These are phyloP conservation scores for Alternaria longipes DNA, from an alignment of 2,329 filamentous ascomycete species.

Conservation along the genomic window DNA sequence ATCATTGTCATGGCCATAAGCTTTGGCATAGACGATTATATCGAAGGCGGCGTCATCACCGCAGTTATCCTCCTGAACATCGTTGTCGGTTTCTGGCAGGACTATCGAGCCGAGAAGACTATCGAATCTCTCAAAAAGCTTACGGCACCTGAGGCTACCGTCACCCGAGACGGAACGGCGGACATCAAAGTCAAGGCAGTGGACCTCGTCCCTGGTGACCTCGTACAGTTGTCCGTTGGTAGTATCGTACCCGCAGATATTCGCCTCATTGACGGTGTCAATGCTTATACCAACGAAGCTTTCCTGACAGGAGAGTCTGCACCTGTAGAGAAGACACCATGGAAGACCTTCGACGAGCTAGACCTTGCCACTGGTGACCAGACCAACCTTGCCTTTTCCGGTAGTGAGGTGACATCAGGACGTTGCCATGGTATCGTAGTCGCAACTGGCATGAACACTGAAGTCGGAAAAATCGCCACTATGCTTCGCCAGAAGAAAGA, in stretches of 20 bases:
- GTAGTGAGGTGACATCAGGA: slow-evolving; percentile 75
- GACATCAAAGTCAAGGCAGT: slow-evolving; percentile 49
- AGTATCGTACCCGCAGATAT: slow-evolving; percentile 74
- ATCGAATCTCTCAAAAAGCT: slow-evolving; percentile 54
- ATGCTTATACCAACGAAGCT: slow-evolving; percentile 79
- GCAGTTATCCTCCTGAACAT: slow-evolving; percentile 74
- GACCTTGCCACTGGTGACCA: slow-evolving; percentile 70
- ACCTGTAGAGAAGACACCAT: slow-evolving; percentile 71
- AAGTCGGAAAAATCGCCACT: slow-evolving; percentile 78
- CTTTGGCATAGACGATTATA: slow-evolving; percentile 71
- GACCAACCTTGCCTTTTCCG: slow-evolving; percentile 75
- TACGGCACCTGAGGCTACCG: slow-evolving; percentile 51
- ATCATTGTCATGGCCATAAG: slow-evolving; percentile 75
- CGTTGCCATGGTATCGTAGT: slow-evolving; percentile 74
- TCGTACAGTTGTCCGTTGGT: slow-evolving; percentile 57
- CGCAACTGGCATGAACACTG: slow-evolving; percentile 76
- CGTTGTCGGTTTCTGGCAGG: slow-evolving; percentile 66
- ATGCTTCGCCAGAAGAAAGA: slow-evolving; percentile 70
- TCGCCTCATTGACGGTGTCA: slow-evolving; percentile 70
- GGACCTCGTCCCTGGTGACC: slow-evolving; percentile 52
- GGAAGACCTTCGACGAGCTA: slow-evolving; percentile 60
- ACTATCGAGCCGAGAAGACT: slow-evolving; percentile 58
- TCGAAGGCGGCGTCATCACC: slow-evolving; percentile 70
- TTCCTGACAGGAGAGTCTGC: slow-evolving; percentile 78
- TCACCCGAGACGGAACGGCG: slow-evolving; percentile 47